Evolutionary conservation across 2,329 filamentous ascomycete genomes (phyloP).

Genomic region (Botrytis porri): DNA sequence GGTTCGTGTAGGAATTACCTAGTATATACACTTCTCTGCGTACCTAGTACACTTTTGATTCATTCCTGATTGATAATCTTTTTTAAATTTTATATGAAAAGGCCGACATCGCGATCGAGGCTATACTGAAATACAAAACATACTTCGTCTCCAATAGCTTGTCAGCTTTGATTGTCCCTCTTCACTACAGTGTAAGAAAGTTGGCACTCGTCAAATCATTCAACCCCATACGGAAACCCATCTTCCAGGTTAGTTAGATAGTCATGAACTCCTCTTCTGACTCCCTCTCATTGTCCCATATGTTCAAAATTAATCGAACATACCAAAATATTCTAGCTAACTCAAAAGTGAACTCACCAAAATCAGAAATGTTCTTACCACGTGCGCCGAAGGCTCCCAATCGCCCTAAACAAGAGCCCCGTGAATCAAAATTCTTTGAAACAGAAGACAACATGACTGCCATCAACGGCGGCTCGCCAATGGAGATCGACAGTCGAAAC

Average conservation of each 20-base stretch:
- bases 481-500: conserved; percentile 8
- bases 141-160: neutral
- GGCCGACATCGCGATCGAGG: neutral
- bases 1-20: neutral
- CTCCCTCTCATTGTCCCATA: neutral
- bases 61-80: neutral
- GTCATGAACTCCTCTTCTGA: neutral
- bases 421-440: neutral
- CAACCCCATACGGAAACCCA: neutral
- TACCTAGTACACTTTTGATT: neutral
- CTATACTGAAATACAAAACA: neutral
- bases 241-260: neutral
- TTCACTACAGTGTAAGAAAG: neutral
- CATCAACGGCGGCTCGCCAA: neutral
- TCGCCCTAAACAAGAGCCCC: neutral
- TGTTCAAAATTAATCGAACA: neutral
- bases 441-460: neutral
- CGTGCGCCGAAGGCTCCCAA: neutral
- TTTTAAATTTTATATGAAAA: neutral
- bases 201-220: neutral
- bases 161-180: neutral
- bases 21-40: neutral
- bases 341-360: neutral
- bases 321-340: neutral
- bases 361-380: neutral